Evolutionary conservation across 2,329 filamentous ascomycete genomes (phyloP), one percentile per base, ranked within the genome.

Genomic region (Zelopaecilomyces penicillatus): DNA sequence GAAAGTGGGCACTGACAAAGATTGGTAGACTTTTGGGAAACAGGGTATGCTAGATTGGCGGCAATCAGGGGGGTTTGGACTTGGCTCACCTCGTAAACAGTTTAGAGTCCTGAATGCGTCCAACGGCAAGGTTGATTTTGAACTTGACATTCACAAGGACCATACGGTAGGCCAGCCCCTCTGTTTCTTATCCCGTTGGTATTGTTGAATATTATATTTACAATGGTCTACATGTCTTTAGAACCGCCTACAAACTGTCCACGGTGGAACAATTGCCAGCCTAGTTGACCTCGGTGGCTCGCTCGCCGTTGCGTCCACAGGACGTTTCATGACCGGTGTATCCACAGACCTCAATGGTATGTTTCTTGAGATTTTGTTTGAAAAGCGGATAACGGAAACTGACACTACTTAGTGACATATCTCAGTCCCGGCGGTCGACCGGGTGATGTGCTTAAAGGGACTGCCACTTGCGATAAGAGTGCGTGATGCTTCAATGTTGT

Each of bases 241-340:
- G 83, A 91, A 91, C 58, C 81, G 86, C 1, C 69, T 91, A 0
- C 76, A 80, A 43, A 89, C 83, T 32, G 74, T 90, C 29, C 86
- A 91, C 55, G 86, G 86, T 12, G 86, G 86, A 4, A 87, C 85
- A 0, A 81, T 91, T 29, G 86, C 86, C 4, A 85, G 81, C 58
- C 82, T 90, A 66, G 82, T 83, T 29, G 80, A 83, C 49, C 66
- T 83, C 0, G 79, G 79, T 8, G 80, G 80, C 10, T 83, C 80
- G 0, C 67, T 83, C 3, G 80, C 80, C 7, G 78, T 83, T 3
- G 80, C 80, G 1, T 83, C 80, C 1, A 79, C 74, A 50, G 80
- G 80, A 0, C 65, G 79, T 1, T 83, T 76, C 53, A 70, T 73
- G 12, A 83, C 80, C 0, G 80, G 80, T 8, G 80, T 83, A 4